Evolutionary conservation across 768 basidiomycete species (phyloP), one percentile per base, ranked within the genome.

Genomic region (Mycena maculata): DNA sequence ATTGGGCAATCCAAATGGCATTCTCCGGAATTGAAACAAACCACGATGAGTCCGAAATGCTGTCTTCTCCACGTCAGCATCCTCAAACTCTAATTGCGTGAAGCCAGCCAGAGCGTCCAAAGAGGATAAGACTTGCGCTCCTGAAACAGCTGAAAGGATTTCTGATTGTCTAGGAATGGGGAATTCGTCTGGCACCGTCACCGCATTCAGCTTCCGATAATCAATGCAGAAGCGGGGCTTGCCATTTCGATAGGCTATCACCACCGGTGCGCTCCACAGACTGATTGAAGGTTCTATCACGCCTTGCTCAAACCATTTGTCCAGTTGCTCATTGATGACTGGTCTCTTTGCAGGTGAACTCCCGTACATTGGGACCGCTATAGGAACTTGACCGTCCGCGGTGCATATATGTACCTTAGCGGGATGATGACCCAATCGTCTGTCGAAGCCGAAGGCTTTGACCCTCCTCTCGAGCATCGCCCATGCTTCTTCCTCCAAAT

Each of bases 291-390:
- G 33, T 23, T 54, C 53, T 4, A 54, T 54, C 3, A 54, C 53
- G 3, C 53, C 53, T n/a, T 23, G 53, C 22, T 54, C 53, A 39
- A 54, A 54, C 53, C 53, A 54, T 23, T 54, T 54, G 11, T 54
- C 23, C 6, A 54, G 33, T 11, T 54, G 53, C 1, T 4, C 38
- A 13, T 54, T n/a, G 15, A 54, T 54, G 4, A 54, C 53, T 8
- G 13, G 8, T 38, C n/a, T 36, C 38, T 54, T 54, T 31, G 3
- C 50, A 30, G 18, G 18, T n/a, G n/a, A n/a, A n/a, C n/a, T n/a
- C n/a, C n/a, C n/a, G n/a, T n/a, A n/a, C n/a, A n/a, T n/a, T n/a
- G 53, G 55, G 63, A 73, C 16, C 62, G 53, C 53, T 18, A 54
- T 54, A 22, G 53, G 53, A 2, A 39, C 36, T 12, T 38, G 36